Base-by-base conservation (phyloP, 805 yeast species). In the Diddensiella caesifluorescens region DNA sequence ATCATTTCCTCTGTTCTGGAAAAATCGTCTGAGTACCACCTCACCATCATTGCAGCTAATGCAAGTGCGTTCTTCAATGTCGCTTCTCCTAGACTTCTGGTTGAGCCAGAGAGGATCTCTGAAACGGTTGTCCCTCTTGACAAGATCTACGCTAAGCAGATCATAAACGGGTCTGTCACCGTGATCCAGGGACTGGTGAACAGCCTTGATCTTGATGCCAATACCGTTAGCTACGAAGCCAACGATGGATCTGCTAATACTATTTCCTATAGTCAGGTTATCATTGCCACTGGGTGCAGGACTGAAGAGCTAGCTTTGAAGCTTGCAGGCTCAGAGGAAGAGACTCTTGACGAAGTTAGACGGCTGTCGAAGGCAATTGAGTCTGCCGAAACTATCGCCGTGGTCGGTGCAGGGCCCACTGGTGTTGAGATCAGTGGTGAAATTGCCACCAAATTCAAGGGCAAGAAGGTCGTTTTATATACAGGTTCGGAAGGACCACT, bases 371-470 rank as follows among this genome's bases (percentile, higher is more conserved):
- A 51, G 1, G 53, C 56, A n/a, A 63, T 75, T 36, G 55, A 53
- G 12, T 33, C 44, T 2, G 63, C 70, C 12, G 54, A 68, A 6
- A 59, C 53, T 5, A 62, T 75, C n/a, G 65, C 72, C 4, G 59
- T 69, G 7, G 66, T 73, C 41, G 79, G 79, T 5, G 77, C 71
- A 12, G 79, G 79, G 16, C 73, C 77, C 1, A 56, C 72, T 18
- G 79, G 78, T 2, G 66, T 72, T 33, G 79, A 74, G 52, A 57
- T 69, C 20, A 73, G 75, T 1, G 74, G 69, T 22, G 78, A 74
- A 42, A 56, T 74, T 36, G 70, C 63, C 36, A 61, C 54, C 35
- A 50, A 54, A 15, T 70, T 57, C 46, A 26, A 38, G 7, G 41
- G 35, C 6, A 68, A 69, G 46, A 53, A 51, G 7, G 67, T 73